A percentile compares a stretch with the other conserved stretches of the same genome.
Conservation (phyloP, 2,329 filamentous ascomycete species). For the Rugonectria rugulosa region DNA sequence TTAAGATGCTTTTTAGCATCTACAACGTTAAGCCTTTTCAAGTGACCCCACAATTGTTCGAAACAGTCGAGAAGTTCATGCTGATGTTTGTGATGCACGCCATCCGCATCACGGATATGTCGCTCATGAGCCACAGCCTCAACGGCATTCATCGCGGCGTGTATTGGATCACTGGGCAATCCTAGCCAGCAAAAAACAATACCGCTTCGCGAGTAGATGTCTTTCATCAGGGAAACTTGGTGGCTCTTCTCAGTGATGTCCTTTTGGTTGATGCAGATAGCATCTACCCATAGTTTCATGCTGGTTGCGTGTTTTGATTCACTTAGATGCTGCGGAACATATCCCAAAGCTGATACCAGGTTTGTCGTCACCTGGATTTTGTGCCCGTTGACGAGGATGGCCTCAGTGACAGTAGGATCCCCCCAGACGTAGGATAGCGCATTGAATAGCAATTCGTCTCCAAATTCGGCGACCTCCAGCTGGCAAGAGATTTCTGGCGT, state of each 20-base stretch:
- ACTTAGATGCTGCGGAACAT: neutral
- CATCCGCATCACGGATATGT: neutral
- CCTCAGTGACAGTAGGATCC: neutral
- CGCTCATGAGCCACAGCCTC: neutral
- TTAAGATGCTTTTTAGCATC: too few species aligned
- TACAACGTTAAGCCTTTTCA: too few species aligned
- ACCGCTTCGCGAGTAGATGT: too few species aligned
- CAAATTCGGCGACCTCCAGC: neutral
- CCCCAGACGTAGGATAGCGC: neutral
- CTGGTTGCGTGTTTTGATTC: too few species aligned
- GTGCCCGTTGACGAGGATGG: neutral
- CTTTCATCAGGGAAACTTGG: too few species aligned
- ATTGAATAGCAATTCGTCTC: neutral
- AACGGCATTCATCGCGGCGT: neutral
- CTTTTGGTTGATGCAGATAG: too few species aligned
- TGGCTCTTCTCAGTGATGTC: too few species aligned
- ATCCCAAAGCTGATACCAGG: neutral
- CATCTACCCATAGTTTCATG: too few species aligned
- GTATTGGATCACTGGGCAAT: neutral
- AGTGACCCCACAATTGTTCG: too few species aligned
- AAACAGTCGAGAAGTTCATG: neutral
- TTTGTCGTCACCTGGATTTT: neutral
- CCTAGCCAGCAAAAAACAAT: too few species aligned
- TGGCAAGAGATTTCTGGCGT: conserved; percentile 4
- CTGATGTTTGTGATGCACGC: neutral